Evolutionary conservation across 176 grass and related monocot species (phyloP).

Genomic region (Melocanna baccifera): DNA sequence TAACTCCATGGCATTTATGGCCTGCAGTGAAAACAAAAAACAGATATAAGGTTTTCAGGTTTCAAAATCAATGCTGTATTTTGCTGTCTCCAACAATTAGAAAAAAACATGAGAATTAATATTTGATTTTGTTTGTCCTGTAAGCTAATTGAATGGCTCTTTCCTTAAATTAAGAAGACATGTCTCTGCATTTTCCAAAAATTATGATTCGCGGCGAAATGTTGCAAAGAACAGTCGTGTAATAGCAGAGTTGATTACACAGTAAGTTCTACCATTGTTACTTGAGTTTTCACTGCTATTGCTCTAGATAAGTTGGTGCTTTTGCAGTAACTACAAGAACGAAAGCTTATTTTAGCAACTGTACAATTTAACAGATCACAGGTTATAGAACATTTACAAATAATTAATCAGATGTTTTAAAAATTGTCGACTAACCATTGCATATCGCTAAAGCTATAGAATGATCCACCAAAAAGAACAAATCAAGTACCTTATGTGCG

Average conservation of each 20-base stretch:
- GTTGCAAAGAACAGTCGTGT: background rate
- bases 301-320: background rate
- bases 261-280: background rate
- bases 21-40: slow-evolving; percentile 40
- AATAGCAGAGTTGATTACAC: background rate
- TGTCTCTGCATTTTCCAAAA: background rate
- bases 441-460: background rate
- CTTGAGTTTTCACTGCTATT: background rate
- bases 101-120: background rate
- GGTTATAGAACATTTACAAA: background rate
- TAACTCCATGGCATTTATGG: slow-evolving; percentile 86
- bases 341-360: background rate
- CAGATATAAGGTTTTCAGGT: background rate
- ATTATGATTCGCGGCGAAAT: background rate
- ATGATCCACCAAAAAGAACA: background rate
- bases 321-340: background rate
- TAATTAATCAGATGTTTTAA: background rate
- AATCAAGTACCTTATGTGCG: slow-evolving; percentile 75
- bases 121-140: background rate
- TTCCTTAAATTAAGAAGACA: background rate
- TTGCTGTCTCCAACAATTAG: background rate
- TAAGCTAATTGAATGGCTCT: no score
- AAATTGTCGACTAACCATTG: background rate
- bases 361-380: background rate
- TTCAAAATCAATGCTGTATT: background rate